Evolutionary conservation across 2,329 filamentous ascomycete genomes (phyloP), one percentile per base, ranked within the genome.

Genomic region (Verticillium alfalfae): DNA sequence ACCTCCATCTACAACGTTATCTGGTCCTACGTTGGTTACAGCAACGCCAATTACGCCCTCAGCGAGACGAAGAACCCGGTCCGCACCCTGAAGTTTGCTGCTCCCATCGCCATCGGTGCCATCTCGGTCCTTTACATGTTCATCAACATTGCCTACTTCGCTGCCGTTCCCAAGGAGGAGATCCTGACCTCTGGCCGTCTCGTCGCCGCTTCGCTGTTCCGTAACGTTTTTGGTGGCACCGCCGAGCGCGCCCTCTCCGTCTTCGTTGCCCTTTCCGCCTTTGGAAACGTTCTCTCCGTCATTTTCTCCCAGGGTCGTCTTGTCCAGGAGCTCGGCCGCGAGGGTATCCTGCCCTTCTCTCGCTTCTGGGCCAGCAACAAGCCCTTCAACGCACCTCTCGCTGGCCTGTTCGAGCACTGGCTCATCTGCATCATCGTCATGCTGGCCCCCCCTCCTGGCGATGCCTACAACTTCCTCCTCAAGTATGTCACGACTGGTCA

Each of bases 1-100:
- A 89, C 85, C 1, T 87, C 88, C 0, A 75, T 91, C 0, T 90
- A 89, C 78, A 90, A 89, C 67, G 87, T 90, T 64, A 87, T 90
- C 68, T 90, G 87, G 83, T 86, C 83, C 63, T 91, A 86, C 68
- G 83, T 88, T 66, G 88, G 88, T 31, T 88, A 88, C 78, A 84
- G 80, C 75, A 89, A 89, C 71, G 87, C 86, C 70, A 89, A 89
- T 75, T 88, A 89, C 68, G 85, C 81, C 56, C 76, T 87, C 37
- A 84, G 81, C 69, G 88, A 91, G 76, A 88, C 86, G 56, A 85
- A 81, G 70, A 84, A 89, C 72, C 88, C 88, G 0, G 81, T 87
- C 5, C 79, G 79, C 31, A 90, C 87, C 0, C 79, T 90, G 62
- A 87, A 85, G 72, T 81, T 86, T 57, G 87, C 87, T n/a, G 86